Evolutionary conservation across 2,329 filamentous ascomycete species (phyloP), one percentile per base, ranked within the genome.

Genomic region (Sporothrix brunneoviolacea): DNA sequence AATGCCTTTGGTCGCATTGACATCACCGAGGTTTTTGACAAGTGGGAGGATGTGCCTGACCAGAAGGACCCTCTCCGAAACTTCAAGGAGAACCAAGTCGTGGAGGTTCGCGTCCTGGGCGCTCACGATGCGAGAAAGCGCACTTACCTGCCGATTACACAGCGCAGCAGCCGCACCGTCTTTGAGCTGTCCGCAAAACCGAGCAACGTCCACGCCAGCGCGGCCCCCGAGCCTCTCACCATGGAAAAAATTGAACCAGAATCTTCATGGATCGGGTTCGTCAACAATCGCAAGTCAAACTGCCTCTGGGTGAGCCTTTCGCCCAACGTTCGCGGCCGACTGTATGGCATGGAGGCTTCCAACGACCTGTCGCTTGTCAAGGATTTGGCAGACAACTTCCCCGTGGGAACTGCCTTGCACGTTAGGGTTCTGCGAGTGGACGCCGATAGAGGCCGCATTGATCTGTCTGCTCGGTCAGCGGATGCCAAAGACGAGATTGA

Each of bases 1-100:
- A 89, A 90, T 57, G 76, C 95, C 8, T 88, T 94, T 64, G 93
- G 91, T n/a, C 88, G 93, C 16, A 83, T 98, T 53, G 91, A 96
- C 62, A 80, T 93, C 6, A 94, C 93, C 1, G 89, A 97, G 64
- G 70, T 91, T 12, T 98, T 95, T 64, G 87, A 96, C 64, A 76
- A 75, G 10, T 96, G 86, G 84, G 86, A 94, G 41, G 84, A 91
- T 38, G 93, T 98, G 60, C 75, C 81, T 50, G 82, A 96, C 62
- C 79, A 83, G 52, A 95, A 91, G 67, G 75, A 82, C 24, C 91
- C 93, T 2, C 73, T 97, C n/a, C 73, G 75, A 50, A 77, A 79
- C 55, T 94, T 95, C 69, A 77, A 80, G 55, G 72, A 76, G 45
- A 86, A 87, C 58, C 80, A 91, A 52, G 70, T 82, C 40, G 68